Percentiles rank a stretch among this genome's conserved stretches.
Evolutionary conservation across 345 rosid species (phyloP).

Genomic region (Microcos paniculata): DNA sequence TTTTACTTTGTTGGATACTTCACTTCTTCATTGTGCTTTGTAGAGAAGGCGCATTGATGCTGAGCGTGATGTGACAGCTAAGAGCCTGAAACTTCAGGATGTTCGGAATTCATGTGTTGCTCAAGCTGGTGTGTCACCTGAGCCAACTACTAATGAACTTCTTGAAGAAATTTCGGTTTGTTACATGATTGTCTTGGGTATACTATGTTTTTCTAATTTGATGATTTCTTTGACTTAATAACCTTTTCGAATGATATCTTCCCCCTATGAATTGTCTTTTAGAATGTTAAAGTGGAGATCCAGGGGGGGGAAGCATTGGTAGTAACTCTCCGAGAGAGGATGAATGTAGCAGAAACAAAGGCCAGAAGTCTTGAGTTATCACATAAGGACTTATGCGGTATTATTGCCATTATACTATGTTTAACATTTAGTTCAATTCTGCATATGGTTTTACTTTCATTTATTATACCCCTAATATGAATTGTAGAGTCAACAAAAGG

Average conservation of each 20-base stretch:
- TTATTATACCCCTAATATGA: background rate
- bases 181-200: slow-evolving; percentile 20
- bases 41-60: slow-evolving; percentile 56
- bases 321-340: slow-evolving; percentile 43
- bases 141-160: slow-evolving; percentile 74
- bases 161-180: slow-evolving; percentile 77
- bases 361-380: slow-evolving; percentile 53
- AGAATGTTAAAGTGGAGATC: slow-evolving; percentile 58
- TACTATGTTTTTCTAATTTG: background rate
- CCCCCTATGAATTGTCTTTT: slow-evolving; percentile 18
- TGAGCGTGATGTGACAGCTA: slow-evolving; percentile 47
- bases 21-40: slow-evolving; percentile 20
- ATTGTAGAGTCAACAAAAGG: slow-evolving; percentile 69
- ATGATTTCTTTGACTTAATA: background rate
- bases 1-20: background rate
- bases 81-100: slow-evolving; percentile 61
- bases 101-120: slow-evolving; percentile 46
- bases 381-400: slow-evolving; percentile 75
- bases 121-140: slow-evolving; percentile 42
- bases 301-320: slow-evolving; percentile 46
- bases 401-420: background rate
- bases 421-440: background rate
- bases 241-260: slow-evolving; percentile 2
- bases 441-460: slow-evolving; percentile 1
- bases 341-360: slow-evolving; percentile 57